Percentiles rank a stretch among this genome's conserved stretches.
Evolutionary conservation across 768 basidiomycete species (phyloP).

Genomic region (Sporobolomyces roseus): DNA sequence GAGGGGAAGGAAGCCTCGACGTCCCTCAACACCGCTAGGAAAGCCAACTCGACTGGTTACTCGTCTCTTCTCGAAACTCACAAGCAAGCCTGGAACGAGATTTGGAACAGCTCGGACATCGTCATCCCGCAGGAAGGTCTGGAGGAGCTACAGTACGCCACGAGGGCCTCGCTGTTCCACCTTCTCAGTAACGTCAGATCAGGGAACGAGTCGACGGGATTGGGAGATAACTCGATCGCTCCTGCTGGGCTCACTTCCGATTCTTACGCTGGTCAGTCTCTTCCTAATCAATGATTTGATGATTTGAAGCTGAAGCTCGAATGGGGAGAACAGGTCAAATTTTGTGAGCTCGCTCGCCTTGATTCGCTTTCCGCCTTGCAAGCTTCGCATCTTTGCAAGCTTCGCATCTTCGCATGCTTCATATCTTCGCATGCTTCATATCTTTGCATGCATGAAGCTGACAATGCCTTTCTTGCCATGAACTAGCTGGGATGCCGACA

Average conservation of each 20-base stretch:
- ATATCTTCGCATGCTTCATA: too few relatives aligned
- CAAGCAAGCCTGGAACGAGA: constrained; percentile 14
- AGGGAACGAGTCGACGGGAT: constrained; percentile 28
- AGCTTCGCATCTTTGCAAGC: too few relatives aligned
- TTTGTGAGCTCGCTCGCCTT: too few relatives aligned
- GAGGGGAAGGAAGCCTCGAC: constrained; percentile 18
- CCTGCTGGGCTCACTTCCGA: constrained; percentile 39
- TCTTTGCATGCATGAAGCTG: too few relatives aligned
- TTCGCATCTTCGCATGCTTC: too few relatives aligned
- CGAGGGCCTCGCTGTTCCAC: constrained; percentile 35
- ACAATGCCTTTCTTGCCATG: too few relatives aligned
- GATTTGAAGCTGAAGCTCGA: too few relatives aligned
- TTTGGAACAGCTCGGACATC: constrained; percentile 34
- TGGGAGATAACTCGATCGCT: constrained; percentile 37
- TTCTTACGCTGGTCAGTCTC: constrained; percentile 26
- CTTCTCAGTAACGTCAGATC: constrained; percentile 29
- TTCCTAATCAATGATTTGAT: too few relatives aligned
- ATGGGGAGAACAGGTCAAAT: constrained; percentile 16
- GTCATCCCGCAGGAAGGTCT: constrained; percentile 23
- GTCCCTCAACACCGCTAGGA: neutral
- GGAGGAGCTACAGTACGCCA: constrained; percentile 31
- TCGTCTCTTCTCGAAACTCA: constrained; percentile 3
- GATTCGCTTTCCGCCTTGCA: too few relatives aligned
- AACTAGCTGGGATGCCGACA: constrained; percentile 35
- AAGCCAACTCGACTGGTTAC: constrained; percentile 17